Evolutionary conservation across 768 basidiomycete genomes (phyloP).

Genomic region (Cyclocybe aegerita): DNA sequence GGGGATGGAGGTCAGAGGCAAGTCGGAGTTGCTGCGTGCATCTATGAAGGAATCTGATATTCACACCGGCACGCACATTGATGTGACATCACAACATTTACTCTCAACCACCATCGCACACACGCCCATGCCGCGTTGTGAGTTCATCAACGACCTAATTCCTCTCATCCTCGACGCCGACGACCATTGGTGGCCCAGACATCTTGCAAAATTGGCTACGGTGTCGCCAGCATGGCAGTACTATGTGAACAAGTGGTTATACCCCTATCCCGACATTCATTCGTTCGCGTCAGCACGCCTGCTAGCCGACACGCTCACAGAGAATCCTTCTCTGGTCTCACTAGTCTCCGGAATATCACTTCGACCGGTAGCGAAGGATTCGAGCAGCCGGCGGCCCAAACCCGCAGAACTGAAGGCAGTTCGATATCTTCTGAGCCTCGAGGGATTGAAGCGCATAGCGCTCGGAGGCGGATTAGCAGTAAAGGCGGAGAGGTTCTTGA

Average conservation of each 20-base stretch:
- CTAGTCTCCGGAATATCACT: slow-evolving; percentile 43
- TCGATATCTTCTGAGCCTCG: slow-evolving; percentile 39
- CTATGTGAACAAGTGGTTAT: slow-evolving; percentile 44
- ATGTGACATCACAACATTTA: slow-evolving; percentile 18
- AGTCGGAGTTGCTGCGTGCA: not conserved
- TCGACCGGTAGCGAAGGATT: slow-evolving; percentile 27
- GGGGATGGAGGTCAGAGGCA: slow-evolving; percentile 11
- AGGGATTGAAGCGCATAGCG: slow-evolving; percentile 40
- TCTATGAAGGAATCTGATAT: too few relatives aligned
- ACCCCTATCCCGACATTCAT: slow-evolving; percentile 38
- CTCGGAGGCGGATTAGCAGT: slow-evolving; percentile 49
- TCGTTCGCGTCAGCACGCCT: slow-evolving; percentile 40
- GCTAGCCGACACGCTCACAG: slow-evolving; percentile 40
- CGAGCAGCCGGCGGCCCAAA: slow-evolving; percentile 8
- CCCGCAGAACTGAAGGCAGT: slow-evolving; percentile 34
- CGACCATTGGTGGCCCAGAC: slow-evolving; percentile 54
- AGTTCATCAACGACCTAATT: slow-evolving; percentile 51
- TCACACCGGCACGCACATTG: slow-evolving; percentile 3
- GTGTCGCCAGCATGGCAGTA: slow-evolving; percentile 50
- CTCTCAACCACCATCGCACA: slow-evolving; percentile 2
- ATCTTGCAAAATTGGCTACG: slow-evolving; percentile 46
- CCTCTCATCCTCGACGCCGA: slow-evolving; percentile 48
- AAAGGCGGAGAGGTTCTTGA: slow-evolving; percentile 47
- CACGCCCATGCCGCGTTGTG: slow-evolving; percentile 13
- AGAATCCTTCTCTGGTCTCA: slow-evolving; percentile 31